Evolutionary conservation across 108 stramenopile genomes (phyloP).

Genomic region (Nitzschia sp.): DNA sequence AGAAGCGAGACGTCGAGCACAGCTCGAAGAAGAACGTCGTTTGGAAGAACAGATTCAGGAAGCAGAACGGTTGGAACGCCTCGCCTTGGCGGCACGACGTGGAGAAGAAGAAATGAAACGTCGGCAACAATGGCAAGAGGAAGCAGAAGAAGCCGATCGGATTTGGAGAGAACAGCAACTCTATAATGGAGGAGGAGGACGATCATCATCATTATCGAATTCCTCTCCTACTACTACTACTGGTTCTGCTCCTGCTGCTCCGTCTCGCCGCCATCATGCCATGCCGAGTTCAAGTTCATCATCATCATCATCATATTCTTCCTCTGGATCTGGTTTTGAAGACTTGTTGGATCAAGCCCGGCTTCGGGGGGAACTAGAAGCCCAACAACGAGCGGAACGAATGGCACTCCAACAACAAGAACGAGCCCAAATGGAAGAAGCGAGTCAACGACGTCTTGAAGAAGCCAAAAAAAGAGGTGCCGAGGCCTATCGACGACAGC

Average conservation of each 20-base stretch:
- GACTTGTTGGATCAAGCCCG: not conserved
- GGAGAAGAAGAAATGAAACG: not conserved
- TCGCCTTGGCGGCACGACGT: not conserved
- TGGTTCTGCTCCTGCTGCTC: no score
- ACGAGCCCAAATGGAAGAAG: slow-evolving; percentile 1
- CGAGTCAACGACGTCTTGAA: not conserved
- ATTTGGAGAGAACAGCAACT: not conserved
- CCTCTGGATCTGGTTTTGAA: not conserved
- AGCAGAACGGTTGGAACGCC: not conserved
- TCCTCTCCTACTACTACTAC: not conserved
- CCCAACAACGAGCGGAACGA: not conserved
- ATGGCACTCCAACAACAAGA: not conserved
- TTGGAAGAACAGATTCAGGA: not conserved
- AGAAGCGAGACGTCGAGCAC: not conserved
- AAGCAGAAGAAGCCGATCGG: not conserved
- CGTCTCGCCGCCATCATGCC: no score
- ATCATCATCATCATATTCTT: no score
- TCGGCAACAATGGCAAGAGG: not conserved
- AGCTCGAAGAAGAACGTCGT: not conserved
- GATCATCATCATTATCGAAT: not conserved
- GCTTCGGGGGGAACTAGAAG: not conserved
- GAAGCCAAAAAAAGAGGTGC: not conserved
- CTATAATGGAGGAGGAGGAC: not conserved
- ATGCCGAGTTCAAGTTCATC: no score
- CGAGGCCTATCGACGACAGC: no score